Evolutionary conservation across 2,329 filamentous ascomycete species (phyloP).

Genomic region (Stagonosporopsis vannaccii): DNA sequence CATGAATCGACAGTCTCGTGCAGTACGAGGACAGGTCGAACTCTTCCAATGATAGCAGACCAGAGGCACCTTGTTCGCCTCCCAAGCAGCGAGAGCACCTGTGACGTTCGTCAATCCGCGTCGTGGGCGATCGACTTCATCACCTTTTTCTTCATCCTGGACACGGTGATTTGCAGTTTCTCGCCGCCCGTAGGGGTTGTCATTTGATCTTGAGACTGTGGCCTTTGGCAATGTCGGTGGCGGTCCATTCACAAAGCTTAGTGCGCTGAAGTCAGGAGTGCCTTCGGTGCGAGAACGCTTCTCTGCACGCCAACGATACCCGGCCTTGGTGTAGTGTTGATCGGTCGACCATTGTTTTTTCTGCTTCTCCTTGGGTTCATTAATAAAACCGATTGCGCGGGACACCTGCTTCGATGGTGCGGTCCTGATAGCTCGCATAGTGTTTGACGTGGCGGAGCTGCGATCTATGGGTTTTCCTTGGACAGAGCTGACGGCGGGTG

Average conservation of each 20-base stretch:
- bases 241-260: constrained; percentile 37
- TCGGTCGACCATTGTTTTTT: constrained; percentile 24
- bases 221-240: constrained; percentile 14
- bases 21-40: constrained; percentile 26
- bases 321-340: constrained; percentile 27
- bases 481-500: neutral
- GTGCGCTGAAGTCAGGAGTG: constrained; percentile 31
- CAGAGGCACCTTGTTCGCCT: constrained; percentile 37
- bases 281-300: constrained; percentile 32
- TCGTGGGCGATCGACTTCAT: constrained; percentile 11
- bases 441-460: neutral
- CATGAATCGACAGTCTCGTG: constrained; percentile 35
- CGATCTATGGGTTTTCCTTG: neutral
- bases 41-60: constrained; percentile 41
- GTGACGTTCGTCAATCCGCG: neutral
- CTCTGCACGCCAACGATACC: constrained; percentile 27
- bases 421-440: constrained; percentile 1
- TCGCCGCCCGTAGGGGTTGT: constrained; percentile 36
- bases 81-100: constrained; percentile 27
- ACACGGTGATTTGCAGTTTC: constrained; percentile 26
- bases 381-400: constrained; percentile 35
- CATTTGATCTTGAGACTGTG: neutral
- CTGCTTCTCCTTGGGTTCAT: constrained; percentile 24
- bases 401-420: constrained; percentile 6
- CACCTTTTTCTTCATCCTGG: constrained; percentile 20